Base-by-base conservation (phyloP, 305 asterid genomes). In the Fraxinus dipetala region DNA sequence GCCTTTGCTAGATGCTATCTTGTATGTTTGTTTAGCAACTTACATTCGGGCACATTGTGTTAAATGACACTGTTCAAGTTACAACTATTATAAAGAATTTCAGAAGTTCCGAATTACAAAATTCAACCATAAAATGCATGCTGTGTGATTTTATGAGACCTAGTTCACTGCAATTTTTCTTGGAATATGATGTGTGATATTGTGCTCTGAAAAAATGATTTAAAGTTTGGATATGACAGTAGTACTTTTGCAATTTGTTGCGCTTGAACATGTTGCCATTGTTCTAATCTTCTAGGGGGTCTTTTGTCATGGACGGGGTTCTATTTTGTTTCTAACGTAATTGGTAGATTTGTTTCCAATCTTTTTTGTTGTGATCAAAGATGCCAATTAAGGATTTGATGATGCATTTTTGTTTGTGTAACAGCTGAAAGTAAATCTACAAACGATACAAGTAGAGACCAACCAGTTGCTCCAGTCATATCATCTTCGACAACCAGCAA, bases 361-460 rank as follows among this genome's bases (percentile, higher is more conserved):
- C 36, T 76, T 24, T 77, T 14, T 11, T 40, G 11, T 22, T 14
- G 20, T 73, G 35, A 28, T 78, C 18, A n/a, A 18, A 10, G 30
- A 59, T 48, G 20, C 28, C 10, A 6, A 61, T 61, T 36, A 65
- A 78, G 26, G n/a, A 84, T 10, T 18, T 26, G 18, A 7, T 67
- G 28, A 22, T 43, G 16, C 56, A 18, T 48, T 31, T 81, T 79
- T 76, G 14, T 72, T 36, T 80, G 61, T 77, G 54, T 73, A 70
- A 81, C 92, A 91, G 95, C 89, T 13, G 93, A 93, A 84, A 90
- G 94, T 83, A 91, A 90, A 86, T 90, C 93, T 34, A 87, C 92
- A 9, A 85, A 87, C 2, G 93, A 90, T 34, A 83, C 84, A 9
- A 90, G 88, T 75, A 84, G 82, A 76, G 94, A 89, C 77, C 93